Evolutionary conservation across 768 basidiomycete species (phyloP).

Genomic region (Fomitopsis pulvina): DNA sequence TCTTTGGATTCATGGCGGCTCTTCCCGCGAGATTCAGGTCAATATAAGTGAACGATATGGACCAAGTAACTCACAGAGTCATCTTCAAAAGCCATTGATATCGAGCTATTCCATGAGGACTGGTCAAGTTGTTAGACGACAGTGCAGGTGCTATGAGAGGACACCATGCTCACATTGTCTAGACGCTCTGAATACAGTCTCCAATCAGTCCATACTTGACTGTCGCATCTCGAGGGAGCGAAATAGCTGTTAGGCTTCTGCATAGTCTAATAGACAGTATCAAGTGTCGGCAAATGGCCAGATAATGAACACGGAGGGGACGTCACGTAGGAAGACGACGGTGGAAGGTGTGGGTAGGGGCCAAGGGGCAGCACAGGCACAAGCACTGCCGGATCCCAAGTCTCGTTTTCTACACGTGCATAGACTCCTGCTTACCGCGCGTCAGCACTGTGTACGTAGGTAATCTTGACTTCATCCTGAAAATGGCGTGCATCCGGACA

Average conservation of each 20-base stretch:
- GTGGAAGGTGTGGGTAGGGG: neutral
- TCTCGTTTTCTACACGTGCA: conserved; percentile 13
- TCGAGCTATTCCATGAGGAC: conserved; percentile 16
- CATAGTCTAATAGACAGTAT: conserved; percentile 14
- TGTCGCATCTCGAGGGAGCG: conserved; percentile 13
- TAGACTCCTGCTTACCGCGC: conserved; percentile 10
- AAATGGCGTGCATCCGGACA: conserved; percentile 14
- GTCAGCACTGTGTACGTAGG: conserved; percentile 15
- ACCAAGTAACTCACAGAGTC: conserved; percentile 12
- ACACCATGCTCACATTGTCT: conserved; percentile 14
- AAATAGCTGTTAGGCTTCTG: conserved; percentile 17
- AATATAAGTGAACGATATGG: neutral
- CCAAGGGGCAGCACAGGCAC: conserved; percentile 11
- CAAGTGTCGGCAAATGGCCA: neutral
- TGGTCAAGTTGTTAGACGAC: conserved; percentile 1
- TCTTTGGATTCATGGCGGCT: neutral
- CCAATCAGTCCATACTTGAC: conserved; percentile 19
- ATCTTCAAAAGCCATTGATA: conserved; percentile 9
- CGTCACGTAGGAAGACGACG: conserved; percentile 1
- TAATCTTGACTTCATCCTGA: neutral
- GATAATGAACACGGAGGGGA: neutral
- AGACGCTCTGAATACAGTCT: conserved; percentile 11
- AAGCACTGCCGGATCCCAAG: neutral
- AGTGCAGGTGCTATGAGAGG: neutral
- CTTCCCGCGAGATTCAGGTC: neutral